Conservation (phyloP, 2,329 filamentous ascomycete species). For the Fusarium acutatum region DNA sequence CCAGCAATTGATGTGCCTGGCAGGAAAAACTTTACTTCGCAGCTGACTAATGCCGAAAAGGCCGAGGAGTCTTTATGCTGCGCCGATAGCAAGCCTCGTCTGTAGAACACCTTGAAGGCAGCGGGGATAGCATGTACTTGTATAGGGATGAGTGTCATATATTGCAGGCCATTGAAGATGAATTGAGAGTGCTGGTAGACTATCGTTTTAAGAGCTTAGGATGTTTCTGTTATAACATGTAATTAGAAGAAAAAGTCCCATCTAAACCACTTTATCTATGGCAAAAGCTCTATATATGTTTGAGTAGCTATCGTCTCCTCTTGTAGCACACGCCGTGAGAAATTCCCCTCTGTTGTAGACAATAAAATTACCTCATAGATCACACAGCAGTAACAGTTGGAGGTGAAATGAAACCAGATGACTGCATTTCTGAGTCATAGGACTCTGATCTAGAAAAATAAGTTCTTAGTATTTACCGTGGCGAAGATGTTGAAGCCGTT, state of each 20-base stretch:
- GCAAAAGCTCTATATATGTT: neutral
- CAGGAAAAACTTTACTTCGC: neutral
- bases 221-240: accelerated
- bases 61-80: accelerated
- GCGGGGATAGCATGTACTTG: too few relatives aligned
- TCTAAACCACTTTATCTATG: accelerated
- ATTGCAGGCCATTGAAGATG: too few relatives aligned
- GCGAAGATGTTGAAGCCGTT: neutral
- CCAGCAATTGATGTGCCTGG: neutral
- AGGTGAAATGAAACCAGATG: accelerated
- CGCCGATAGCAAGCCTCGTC: neutral
- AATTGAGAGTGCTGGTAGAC: neutral
- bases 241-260: accelerated
- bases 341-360: accelerated
- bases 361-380: neutral
- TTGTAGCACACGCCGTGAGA: neutral
- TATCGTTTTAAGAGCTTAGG: accelerated
- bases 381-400: accelerated
- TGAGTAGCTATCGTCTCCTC: too few relatives aligned
- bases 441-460: accelerated
- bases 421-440: accelerated
- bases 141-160: too few relatives aligned
- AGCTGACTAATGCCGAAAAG: neutral
- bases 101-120: neutral
- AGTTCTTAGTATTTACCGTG: neutral